These are phyloP conservation scores for Fusarium pseudoanthophilum DNA, from an alignment of 2,329 filamentous ascomycete species.

Conservation along the genomic window DNA sequence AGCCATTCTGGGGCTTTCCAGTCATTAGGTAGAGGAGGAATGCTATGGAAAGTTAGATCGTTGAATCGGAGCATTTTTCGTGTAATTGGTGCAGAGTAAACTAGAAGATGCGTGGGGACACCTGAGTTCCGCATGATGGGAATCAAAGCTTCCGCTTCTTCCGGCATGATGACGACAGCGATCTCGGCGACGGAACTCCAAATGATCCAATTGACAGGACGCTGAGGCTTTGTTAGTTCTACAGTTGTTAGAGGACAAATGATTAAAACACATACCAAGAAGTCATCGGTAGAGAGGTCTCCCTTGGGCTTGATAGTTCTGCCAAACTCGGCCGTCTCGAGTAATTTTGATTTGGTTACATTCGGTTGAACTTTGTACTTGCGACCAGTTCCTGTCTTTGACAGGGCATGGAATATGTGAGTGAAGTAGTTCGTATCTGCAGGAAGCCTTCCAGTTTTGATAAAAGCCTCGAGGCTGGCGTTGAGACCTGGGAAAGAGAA, in stretches of 20 bases:
- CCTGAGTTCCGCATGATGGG: constrained; percentile 50
- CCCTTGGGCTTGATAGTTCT: constrained; percentile 37
- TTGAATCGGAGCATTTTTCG: constrained; percentile 68
- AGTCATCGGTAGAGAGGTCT: constrained; percentile 38
- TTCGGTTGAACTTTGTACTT: constrained; percentile 47
- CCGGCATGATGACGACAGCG: constrained; percentile 67
- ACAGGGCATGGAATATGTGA: constrained; percentile 50
- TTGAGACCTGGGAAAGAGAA: constrained; percentile 60
- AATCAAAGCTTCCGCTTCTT: constrained; percentile 69
- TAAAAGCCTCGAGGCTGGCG: constrained; percentile 59
- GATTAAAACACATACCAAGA: constrained; percentile 27
- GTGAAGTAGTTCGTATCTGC: constrained; percentile 49
- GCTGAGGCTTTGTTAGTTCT: constrained; percentile 42
- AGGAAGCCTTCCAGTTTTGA: constrained; percentile 56
- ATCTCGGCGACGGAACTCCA: constrained; percentile 59
- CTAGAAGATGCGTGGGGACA: constrained; percentile 52
- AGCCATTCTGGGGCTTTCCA: constrained; percentile 65
- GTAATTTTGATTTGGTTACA: constrained; percentile 33
- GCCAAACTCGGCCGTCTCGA: constrained; percentile 48
- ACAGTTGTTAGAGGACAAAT: not conserved
- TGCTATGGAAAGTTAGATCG: constrained; percentile 61
- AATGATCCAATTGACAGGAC: constrained; percentile 69
- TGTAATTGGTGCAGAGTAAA: constrained; percentile 64
- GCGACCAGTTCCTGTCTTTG: constrained; percentile 49
- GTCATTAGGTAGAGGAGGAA: constrained; percentile 58